phyloP scores from a whole-genome alignment of 352 stramenopile species.

The Pythium scleroteichum region DNA sequence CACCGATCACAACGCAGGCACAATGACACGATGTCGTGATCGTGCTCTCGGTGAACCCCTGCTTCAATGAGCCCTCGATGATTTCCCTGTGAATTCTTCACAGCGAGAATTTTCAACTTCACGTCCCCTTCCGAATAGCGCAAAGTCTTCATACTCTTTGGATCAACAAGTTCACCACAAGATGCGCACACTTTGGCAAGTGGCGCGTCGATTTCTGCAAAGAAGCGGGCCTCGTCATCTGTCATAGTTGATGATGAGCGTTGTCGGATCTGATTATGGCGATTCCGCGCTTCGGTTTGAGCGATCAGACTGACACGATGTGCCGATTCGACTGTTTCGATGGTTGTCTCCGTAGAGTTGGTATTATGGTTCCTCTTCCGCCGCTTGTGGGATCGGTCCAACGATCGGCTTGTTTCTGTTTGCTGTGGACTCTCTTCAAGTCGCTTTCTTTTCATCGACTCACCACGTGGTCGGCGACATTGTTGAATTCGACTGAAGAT shows the following conservation, averaged over 20 bases:
- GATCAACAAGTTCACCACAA: background rate
- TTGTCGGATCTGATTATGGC: background rate
- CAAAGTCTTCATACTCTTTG: background rate
- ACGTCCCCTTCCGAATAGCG: background rate
- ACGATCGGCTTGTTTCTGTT: no score
- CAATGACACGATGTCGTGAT: background rate
- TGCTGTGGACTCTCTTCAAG: background rate
- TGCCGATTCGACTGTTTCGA: background rate
- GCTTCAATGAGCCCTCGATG: constrained; percentile 3
- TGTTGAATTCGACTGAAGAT: background rate
- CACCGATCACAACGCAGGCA: background rate
- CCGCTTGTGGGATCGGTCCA: background rate
- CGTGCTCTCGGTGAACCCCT: background rate
- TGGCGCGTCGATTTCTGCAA: constrained; percentile 6
- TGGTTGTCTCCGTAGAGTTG: background rate
- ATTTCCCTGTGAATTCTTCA: background rate
- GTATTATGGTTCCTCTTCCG: background rate
- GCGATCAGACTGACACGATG: background rate
- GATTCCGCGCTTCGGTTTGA: background rate
- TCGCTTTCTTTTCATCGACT: background rate
- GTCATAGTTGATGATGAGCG: background rate
- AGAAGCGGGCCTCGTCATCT: constrained; percentile 1
- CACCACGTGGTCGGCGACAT: background rate
- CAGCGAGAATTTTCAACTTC: background rate
- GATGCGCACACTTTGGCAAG: background rate